phyloP scores from a whole-genome alignment of 1,139 yeast species.

The Kodamaea ohmeri region DNA sequence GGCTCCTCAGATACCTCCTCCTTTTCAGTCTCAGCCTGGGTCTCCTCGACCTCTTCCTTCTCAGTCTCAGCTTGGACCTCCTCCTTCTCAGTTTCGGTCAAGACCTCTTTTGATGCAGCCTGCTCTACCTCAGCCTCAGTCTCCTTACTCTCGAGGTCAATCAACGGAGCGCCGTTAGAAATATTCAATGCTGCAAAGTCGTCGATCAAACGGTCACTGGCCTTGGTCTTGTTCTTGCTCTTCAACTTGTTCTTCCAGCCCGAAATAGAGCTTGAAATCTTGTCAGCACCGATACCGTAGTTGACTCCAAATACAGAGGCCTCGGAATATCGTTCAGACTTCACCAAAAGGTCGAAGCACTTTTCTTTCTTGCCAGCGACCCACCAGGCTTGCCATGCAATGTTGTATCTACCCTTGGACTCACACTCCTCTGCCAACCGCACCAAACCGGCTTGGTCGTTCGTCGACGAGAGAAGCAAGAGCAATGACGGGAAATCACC shows the following conservation, averaged over 20 bases:
- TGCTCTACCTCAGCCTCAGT: conserved; percentile 8
- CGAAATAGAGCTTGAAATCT: conserved; percentile 46
- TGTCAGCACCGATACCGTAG: conserved; percentile 54
- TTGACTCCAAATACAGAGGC: conserved; percentile 81
- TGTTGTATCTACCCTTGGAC: conserved; percentile 72
- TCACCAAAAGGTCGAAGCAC: conserved; percentile 64
- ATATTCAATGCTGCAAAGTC: conserved; percentile 30
- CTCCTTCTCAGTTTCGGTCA: conserved; percentile 22
- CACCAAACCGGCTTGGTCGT: conserved; percentile 58
- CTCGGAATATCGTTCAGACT: conserved; percentile 74
- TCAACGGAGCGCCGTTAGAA: conserved; percentile 25
- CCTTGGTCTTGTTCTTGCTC: conserved; percentile 49
- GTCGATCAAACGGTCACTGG: conserved; percentile 58
- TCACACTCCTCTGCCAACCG: conserved; percentile 65
- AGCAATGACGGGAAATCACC: conserved; percentile 80
- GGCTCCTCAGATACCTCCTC: conserved; percentile 3
- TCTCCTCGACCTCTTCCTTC: conserved; percentile 14
- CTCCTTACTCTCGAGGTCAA: conserved; percentile 29
- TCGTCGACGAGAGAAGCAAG: conserved; percentile 79
- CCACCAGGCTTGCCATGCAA: conserved; percentile 95
- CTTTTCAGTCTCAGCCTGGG: conserved; percentile 8
- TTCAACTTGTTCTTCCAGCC: conserved; percentile 65
- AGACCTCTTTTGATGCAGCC: no score
- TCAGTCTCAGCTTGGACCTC: conserved; percentile 15
- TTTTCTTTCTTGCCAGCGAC: conserved; percentile 65